A percentile compares a stretch with the other conserved stretches of the same genome.
These are phyloP conservation scores for Epithemia pelagica DNA, from an alignment of 108 stramenopile genomes.

Conservation along the genomic window DNA sequence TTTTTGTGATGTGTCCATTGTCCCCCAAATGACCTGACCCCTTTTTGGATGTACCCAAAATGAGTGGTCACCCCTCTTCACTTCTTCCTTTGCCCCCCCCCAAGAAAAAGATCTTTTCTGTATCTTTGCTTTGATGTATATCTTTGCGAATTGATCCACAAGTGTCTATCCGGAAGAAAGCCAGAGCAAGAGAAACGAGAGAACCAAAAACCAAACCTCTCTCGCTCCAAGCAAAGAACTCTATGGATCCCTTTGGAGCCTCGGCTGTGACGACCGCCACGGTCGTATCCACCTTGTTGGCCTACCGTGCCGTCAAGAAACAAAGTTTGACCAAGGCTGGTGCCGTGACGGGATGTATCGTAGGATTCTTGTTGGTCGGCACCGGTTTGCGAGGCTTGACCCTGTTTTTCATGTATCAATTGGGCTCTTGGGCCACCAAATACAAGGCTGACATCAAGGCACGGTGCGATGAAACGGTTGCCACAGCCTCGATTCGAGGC, in stretches of 20 bases:
- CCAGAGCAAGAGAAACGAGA: too few species aligned
- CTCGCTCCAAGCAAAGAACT: neutral
- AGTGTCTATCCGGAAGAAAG: too few species aligned
- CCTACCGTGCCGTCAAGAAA: slow-evolving; percentile 32
- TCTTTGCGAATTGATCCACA: too few species aligned
- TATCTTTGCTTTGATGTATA: too few species aligned
- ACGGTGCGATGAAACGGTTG: slow-evolving; percentile 39
- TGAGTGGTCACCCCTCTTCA: too few species aligned
- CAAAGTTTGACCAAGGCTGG: slow-evolving; percentile 54
- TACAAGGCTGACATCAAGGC: slow-evolving; percentile 46
- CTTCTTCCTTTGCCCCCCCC: too few species aligned
- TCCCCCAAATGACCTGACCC: too few species aligned
- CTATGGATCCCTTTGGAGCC: slow-evolving; percentile 46
- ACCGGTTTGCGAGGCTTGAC: slow-evolving; percentile 59
- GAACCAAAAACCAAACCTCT: too few species aligned
- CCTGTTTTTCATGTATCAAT: slow-evolving; percentile 70
- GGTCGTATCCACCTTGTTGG: slow-evolving; percentile 29
- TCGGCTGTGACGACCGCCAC: slow-evolving; percentile 19
- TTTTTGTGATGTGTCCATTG: too few species aligned
- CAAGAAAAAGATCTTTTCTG: too few species aligned
- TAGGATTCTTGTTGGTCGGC: slow-evolving; percentile 58
- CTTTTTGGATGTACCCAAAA: too few species aligned
- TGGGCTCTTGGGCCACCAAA: slow-evolving; percentile 68
- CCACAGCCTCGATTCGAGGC: slow-evolving; percentile 39
- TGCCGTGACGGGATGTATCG: slow-evolving; percentile 51